A percentile compares a stretch with the other conserved stretches of the same genome.
phyloP scores from a whole-genome alignment of 148 eudicot species.

The Diospyros kaki region DNA sequence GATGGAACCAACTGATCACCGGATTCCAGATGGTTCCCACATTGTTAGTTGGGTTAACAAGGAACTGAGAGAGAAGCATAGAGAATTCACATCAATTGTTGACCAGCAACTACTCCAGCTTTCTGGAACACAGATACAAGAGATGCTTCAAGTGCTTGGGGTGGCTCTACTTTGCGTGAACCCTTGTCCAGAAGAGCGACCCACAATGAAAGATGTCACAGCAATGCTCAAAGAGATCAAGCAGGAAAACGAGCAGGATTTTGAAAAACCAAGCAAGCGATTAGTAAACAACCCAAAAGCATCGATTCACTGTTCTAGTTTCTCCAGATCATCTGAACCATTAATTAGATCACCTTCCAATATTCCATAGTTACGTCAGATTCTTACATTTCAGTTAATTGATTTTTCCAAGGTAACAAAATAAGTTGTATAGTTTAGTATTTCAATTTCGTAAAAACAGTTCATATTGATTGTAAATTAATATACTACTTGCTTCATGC shows the following conservation, averaged over 20 bases:
- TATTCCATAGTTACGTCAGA: neutral
- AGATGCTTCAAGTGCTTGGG: slow-evolving; percentile 38
- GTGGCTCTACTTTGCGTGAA: slow-evolving; percentile 37
- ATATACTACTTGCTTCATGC: neutral
- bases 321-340: slow-evolving; percentile 30
- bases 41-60: slow-evolving; percentile 32
- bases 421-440: slow-evolving; percentile 3
- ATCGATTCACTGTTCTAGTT: slow-evolving; percentile 28
- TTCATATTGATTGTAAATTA: neutral
- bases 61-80: slow-evolving; percentile 18
- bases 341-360: slow-evolving; percentile 25
- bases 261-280: slow-evolving; percentile 16
- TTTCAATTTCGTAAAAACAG: neutral
- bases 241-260: slow-evolving; percentile 25
- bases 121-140: slow-evolving; percentile 29
- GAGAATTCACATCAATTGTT: slow-evolving; percentile 25
- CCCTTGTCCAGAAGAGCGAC: slow-evolving; percentile 29
- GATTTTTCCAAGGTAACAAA: slow-evolving; percentile 4
- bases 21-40: slow-evolving; percentile 35
- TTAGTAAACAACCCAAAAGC: slow-evolving; percentile 11
- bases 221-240: slow-evolving; percentile 34
- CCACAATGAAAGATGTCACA: slow-evolving; percentile 35
- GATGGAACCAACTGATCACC: slow-evolving; percentile 31
- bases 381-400: neutral
- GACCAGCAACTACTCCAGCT: slow-evolving; percentile 26